phyloP scores from a whole-genome alignment of 208 protist species.

The Angomonas ambiguus region DNA sequence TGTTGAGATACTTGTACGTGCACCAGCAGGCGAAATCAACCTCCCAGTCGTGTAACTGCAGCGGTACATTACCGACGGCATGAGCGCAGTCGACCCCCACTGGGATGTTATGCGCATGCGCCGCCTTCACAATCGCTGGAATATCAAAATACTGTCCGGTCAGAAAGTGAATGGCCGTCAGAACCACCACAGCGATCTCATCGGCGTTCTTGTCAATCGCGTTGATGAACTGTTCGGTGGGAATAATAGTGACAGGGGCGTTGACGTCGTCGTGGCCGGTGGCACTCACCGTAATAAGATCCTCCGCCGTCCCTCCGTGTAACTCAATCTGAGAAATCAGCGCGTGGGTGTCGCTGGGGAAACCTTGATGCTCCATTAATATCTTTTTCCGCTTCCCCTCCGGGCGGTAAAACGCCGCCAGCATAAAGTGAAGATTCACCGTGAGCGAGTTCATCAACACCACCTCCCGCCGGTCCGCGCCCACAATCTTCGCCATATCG shows the following conservation, averaged over 20 bases:
- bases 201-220: slow-evolving; percentile 81
- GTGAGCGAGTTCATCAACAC: slow-evolving; percentile 93
- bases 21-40: slow-evolving; percentile 96
- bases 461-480: slow-evolving; percentile 80
- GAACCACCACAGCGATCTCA: slow-evolving; percentile 80
- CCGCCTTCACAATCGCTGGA: slow-evolving; percentile 82
- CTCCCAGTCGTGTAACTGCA: slow-evolving; percentile 94
- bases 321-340: slow-evolving; percentile 85
- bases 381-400: slow-evolving; percentile 87
- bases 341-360: slow-evolving; percentile 74
- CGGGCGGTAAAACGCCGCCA: slow-evolving; percentile 91
- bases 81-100: slow-evolving; percentile 94
- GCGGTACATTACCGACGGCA: slow-evolving; percentile 91
- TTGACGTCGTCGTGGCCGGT: slow-evolving; percentile 43
- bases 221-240: slow-evolving; percentile 77
- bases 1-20: slow-evolving; percentile 96
- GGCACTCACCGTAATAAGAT: slow-evolving; percentile 48
- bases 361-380: slow-evolving; percentile 78
- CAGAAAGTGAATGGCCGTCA: slow-evolving; percentile 92
- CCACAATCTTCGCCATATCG: slow-evolving; percentile 75
- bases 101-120: slow-evolving; percentile 66
- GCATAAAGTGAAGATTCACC: slow-evolving; percentile 90
- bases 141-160: slow-evolving; percentile 94
- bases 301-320: slow-evolving; percentile 61
- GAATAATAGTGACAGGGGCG: slow-evolving; percentile 29